A percentile compares a stretch with the other conserved stretches of the same genome.
These are phyloP conservation scores for Xylariaceae sp. DNA, from an alignment of 2,329 filamentous ascomycete species.

Conservation along the genomic window DNA sequence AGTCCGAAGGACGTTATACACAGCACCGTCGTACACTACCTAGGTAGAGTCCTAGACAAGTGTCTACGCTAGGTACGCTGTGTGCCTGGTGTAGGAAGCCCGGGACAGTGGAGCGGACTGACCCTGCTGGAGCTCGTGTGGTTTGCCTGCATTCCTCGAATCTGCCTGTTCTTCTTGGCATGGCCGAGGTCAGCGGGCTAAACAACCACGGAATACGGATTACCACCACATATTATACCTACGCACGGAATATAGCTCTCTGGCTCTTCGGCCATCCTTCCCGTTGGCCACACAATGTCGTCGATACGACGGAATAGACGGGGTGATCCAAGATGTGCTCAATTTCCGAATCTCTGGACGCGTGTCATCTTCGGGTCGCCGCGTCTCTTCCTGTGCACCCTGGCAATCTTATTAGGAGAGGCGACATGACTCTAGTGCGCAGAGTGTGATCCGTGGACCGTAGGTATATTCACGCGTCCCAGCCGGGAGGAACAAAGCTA, in stretches of 20 bases:
- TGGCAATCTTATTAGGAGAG: constrained; percentile 9
- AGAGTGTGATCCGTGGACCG: not conserved
- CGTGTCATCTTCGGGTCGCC: constrained; percentile 5
- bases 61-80: not conserved
- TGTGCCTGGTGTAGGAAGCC: not conserved
- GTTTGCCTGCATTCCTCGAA: not conserved
- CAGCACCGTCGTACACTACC: no score
- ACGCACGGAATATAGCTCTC: not conserved
- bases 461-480: not conserved
- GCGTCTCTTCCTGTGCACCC: constrained; percentile 9
- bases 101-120: not conserved
- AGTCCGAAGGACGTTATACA: not conserved
- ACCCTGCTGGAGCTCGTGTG: not conserved
- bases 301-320: not conserved
- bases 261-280: not conserved
- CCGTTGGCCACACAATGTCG: not conserved
- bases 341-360: not conserved
- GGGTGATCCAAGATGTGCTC: not conserved
- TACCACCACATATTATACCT: not conserved
- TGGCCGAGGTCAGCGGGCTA: not conserved
- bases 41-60: no score
- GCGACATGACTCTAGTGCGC: not conserved
- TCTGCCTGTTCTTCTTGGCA: not conserved
- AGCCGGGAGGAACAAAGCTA: not conserved
- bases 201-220: not conserved